Conservation (phyloP, 2,329 filamentous ascomycete genomes). For the Cyphellophora attinorum region DNA sequence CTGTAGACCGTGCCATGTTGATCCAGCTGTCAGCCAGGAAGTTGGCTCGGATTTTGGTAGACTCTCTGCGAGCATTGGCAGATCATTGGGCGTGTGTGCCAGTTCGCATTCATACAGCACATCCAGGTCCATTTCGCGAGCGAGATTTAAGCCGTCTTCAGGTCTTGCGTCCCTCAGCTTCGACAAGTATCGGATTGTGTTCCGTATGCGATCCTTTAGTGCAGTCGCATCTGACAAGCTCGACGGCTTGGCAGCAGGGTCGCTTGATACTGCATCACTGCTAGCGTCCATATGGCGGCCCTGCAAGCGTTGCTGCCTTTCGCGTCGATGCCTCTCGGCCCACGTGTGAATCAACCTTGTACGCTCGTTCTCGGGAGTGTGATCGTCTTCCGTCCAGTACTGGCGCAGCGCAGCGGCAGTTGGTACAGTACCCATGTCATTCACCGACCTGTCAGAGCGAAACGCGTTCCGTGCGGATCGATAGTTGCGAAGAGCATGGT, state of each 20-base stretch:
- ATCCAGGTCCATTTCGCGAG: constrained; percentile 10
- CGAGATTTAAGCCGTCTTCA: constrained; percentile 11
- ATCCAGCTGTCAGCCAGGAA: constrained; percentile 54
- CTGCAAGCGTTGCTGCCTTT: not conserved
- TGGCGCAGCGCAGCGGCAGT: constrained; percentile 11
- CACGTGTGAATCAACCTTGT: no score
- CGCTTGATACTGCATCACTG: not conserved
- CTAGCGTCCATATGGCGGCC: not conserved
- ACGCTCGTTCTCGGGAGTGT: not conserved
- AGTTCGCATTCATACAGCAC: constrained; percentile 10
- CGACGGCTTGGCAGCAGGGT: not conserved
- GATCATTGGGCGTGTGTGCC: constrained; percentile 10
- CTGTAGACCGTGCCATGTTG: constrained; percentile 53
- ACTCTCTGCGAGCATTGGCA: constrained; percentile 16
- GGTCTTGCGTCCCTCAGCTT: constrained; percentile 28
- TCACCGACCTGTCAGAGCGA: constrained; percentile 3
- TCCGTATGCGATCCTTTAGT: constrained; percentile 23
- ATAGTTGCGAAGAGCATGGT: constrained; percentile 10
- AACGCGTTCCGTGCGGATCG: constrained; percentile 9
- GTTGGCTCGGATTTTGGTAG: constrained; percentile 36
- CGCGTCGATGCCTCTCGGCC: no score
- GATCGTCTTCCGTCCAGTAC: constrained; percentile 10
- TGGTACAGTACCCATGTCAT: constrained; percentile 9
- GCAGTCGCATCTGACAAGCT: not conserved
- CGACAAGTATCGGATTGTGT: constrained; percentile 53